These are phyloP conservation scores for Wickerhamiella pararugosa DNA, from an alignment of 1,139 yeast genomes.

Conservation along the genomic window DNA sequence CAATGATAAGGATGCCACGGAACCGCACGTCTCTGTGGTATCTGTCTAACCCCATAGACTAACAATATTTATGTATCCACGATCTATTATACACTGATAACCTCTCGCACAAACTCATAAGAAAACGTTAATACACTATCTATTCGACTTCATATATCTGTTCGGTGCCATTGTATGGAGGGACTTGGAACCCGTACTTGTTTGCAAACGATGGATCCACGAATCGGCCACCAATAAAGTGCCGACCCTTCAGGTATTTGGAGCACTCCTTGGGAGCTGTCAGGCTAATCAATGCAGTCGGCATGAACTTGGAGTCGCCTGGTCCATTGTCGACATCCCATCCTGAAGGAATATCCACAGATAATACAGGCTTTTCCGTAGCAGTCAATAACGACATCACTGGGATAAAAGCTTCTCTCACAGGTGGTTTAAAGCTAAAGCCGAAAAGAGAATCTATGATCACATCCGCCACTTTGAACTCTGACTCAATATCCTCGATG, in stretches of 20 bases:
- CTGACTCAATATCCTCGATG: slow-evolving; percentile 27
- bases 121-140: neutral
- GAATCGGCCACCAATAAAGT: slow-evolving; percentile 85
- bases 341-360: slow-evolving; percentile 88
- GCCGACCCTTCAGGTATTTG: slow-evolving; percentile 34
- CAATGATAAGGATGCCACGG: neutral
- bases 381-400: slow-evolving; percentile 38
- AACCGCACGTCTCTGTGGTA: too few species aligned
- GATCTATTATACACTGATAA: neutral
- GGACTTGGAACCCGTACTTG: slow-evolving; percentile 54
- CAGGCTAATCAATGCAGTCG: slow-evolving; percentile 59
- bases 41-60: neutral
- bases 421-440: slow-evolving; percentile 81
- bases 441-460: slow-evolving; percentile 83
- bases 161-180: slow-evolving; percentile 27
- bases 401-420: slow-evolving; percentile 60
- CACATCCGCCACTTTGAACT: slow-evolving; percentile 27
- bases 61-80: neutral
- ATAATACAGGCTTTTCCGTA: slow-evolving; percentile 39
- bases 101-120: neutral
- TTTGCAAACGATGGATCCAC: slow-evolving; percentile 49
- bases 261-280: slow-evolving; percentile 95
- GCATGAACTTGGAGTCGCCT: slow-evolving; percentile 28
- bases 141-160: slow-evolving; percentile 12
- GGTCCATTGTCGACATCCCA: slow-evolving; percentile 96